Evolutionary conservation across 768 basidiomycete genomes (phyloP), one percentile per base, ranked within the genome.

Genomic region (Termitomyces titanicus): DNA sequence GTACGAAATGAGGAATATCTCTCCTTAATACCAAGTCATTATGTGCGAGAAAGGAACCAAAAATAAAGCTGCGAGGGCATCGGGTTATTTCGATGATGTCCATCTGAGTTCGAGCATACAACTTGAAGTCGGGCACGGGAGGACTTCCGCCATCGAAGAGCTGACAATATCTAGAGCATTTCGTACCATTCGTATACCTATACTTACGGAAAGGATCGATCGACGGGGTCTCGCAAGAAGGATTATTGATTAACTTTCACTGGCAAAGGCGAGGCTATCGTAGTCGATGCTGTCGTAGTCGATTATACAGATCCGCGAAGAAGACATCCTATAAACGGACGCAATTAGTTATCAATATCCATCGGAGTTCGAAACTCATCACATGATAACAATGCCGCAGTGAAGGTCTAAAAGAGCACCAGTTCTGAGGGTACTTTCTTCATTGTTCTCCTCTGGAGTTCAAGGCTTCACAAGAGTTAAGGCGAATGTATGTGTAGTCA

Each of bases 31-130:
- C n/a, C n/a, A n/a, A 17, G 22, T 25, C 9, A 10, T 5, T 5
- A 17, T 33, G 42, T 51, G 18, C 13, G 34, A 20, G 33, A 15
- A 38, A 37, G 37, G 27, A 5, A 34, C 29, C 24, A 48, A 9
- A 17, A 34, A 39, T 13, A 1, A 33, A 17, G 20, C 8, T 37
- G 46, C 62, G 56, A 58, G 52, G 56, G 54, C 39, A 58, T 40
- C 59, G 59, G 51, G 29, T 37, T 13, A 51, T 38, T 47, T 51
- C 34, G 17, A 50, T 24, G 20, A 29, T 24, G 44, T 56, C 55
- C 34, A 46, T 52, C 46, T 55, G 50, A 49, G 45, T 56, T 59
- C 45, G n/a, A 37, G 18, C 29, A 29, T 31, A 33, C n/a, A n/a
- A n/a, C n/a, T n/a, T n/a, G n/a, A n/a, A n/a, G n/a, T 35, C 48